A percentile compares a stretch with the other conserved stretches of the same genome.
Evolutionary conservation across 176 grass and related monocot species (phyloP).

Genomic region (Phyllostachys edulis): DNA sequence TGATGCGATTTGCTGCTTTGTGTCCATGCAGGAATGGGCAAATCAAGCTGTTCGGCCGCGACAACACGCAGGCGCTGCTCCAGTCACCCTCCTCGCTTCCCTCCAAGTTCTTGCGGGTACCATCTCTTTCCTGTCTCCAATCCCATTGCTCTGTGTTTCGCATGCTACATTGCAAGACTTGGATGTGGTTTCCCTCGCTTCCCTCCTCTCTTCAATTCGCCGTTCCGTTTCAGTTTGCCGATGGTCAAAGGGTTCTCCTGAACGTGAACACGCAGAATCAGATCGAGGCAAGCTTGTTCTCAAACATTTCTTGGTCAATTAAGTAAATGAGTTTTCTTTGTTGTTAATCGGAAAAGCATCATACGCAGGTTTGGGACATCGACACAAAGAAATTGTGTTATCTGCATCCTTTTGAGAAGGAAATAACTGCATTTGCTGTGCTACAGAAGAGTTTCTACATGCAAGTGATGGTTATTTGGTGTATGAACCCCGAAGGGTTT

Average conservation of each 20-base stretch:
- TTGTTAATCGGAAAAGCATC: slow-evolving; percentile 10
- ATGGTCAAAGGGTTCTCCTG: slow-evolving; percentile 76
- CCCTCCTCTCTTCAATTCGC: no score
- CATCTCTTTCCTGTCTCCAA: neutral
- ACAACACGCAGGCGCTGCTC: slow-evolving; percentile 90
- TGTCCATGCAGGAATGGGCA: slow-evolving; percentile 69
- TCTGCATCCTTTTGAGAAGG: slow-evolving; percentile 54
- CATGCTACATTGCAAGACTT: neutral
- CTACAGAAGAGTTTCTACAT: slow-evolving; percentile 70
- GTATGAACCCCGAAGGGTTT: neutral
- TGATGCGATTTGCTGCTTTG: neutral
- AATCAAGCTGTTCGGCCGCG: slow-evolving; percentile 87
- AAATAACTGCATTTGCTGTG: slow-evolving; percentile 58
- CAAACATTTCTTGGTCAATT: neutral
- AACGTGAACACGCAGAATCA: slow-evolving; percentile 76
- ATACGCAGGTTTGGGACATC: slow-evolving; percentile 70
- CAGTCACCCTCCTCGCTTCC: slow-evolving; percentile 50
- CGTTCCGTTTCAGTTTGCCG: slow-evolving; percentile 62
- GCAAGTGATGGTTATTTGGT: slow-evolving; percentile 33
- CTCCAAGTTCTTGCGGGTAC: slow-evolving; percentile 73
- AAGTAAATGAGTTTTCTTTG: neutral
- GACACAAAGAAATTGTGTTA: slow-evolving; percentile 60
- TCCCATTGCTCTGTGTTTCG: neutral
- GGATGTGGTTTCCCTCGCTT: neutral
- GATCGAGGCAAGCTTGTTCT: slow-evolving; percentile 67